phyloP scores from a whole-genome alignment of 2,329 filamentous ascomycete genomes.

The Stachybotrys chlorohalonatus region DNA sequence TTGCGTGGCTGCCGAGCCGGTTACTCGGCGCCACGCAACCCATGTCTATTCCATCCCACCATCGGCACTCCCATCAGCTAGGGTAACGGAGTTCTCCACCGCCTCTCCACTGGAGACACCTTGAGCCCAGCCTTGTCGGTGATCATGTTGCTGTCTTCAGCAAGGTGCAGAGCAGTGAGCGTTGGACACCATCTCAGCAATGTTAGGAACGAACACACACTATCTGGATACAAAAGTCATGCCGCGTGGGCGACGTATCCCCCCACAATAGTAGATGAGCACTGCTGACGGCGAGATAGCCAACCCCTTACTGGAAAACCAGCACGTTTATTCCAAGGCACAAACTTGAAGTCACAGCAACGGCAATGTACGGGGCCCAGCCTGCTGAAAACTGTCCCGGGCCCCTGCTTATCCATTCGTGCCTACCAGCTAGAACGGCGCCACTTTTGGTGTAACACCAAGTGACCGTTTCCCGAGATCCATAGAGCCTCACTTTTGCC shows the following conservation, averaged over 20 bases:
- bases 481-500: neutral
- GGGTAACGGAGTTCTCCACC: neutral
- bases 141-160: no score
- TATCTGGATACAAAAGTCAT: no score
- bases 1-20: neutral
- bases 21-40: neutral
- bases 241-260: no score
- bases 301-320: no score
- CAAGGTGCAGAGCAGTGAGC: no score
- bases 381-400: neutral
- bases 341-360: no score
- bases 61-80: neutral
- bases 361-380: no score
- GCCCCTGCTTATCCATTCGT: neutral
- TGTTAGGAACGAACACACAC: no score
- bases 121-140: no score
- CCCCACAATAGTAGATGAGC: no score
- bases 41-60: neutral
- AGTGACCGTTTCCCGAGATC: neutral
- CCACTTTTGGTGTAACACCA: neutral
- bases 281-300: no score
- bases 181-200: neutral
- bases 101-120: neutral
- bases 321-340: no score
- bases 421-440: neutral